These are phyloP conservation scores for Tulasnella sp. DNA, from an alignment of 768 basidiomycete species.

Conservation along the genomic window DNA sequence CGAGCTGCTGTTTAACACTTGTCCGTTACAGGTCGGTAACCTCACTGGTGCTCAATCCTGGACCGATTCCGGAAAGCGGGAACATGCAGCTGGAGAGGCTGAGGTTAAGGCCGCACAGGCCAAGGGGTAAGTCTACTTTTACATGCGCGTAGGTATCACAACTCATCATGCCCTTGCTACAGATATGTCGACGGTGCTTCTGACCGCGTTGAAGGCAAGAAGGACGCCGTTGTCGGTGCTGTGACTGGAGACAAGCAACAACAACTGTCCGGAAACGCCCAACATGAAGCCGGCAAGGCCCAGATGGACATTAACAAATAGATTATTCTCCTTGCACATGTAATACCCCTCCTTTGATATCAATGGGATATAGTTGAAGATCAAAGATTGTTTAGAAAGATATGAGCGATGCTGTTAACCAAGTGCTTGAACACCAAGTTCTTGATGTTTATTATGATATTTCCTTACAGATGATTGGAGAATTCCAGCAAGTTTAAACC, in stretches of 20 bases:
- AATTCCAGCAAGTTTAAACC: too few relatives aligned
- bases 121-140: conserved; percentile 11
- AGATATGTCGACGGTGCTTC: conserved; percentile 36
- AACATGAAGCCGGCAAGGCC: conserved; percentile 4
- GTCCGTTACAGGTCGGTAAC: conserved; percentile 12
- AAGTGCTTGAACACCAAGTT: too few relatives aligned
- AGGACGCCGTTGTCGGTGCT: conserved; percentile 18
- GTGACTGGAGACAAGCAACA: conserved; percentile 29
- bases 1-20: neutral
- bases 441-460: too few relatives aligned
- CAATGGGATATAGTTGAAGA: too few relatives aligned
- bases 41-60: conserved; percentile 11
- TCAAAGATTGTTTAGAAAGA: too few relatives aligned
- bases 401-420: too few relatives aligned
- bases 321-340: too few relatives aligned
- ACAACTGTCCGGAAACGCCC: conserved; percentile 24
- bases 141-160: too few relatives aligned
- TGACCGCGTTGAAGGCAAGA: conserved; percentile 19
- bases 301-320: conserved; percentile 5
- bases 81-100: conserved; percentile 20
- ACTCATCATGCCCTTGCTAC: too few relatives aligned
- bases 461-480: too few relatives aligned
- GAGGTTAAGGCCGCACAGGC: conserved; percentile 21
- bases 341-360: too few relatives aligned
- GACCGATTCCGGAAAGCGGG: conserved; percentile 13